These are phyloP conservation scores for Cercospora zeina DNA, from an alignment of 2,329 filamentous ascomycete species.

Conservation along the genomic window DNA sequence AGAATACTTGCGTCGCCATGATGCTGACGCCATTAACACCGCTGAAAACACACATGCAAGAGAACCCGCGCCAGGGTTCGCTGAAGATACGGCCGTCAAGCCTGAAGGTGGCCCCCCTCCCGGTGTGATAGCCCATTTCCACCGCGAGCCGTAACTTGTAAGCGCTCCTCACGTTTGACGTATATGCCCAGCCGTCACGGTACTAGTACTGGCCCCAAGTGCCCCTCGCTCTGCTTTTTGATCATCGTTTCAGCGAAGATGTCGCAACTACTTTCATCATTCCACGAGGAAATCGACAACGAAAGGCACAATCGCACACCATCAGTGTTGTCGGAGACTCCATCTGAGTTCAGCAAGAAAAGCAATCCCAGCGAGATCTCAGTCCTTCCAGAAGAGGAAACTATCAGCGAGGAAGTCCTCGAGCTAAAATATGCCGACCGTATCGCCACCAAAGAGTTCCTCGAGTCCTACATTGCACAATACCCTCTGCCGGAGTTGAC, in stretches of 20 bases:
- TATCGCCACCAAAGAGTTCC: constrained; percentile 31
- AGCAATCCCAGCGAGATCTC: not conserved
- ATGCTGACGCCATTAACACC: not conserved
- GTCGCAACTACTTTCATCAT: not conserved
- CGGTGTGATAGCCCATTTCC: not conserved
- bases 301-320: not conserved
- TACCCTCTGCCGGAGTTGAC: constrained; percentile 31
- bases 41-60: not conserved
- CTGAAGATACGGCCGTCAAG: not conserved
- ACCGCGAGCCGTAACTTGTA: not conserved
- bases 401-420: not conserved
- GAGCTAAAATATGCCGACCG: constrained; percentile 16
- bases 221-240: not conserved
- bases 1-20: not conserved
- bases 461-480: constrained; percentile 25
- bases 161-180: not conserved
- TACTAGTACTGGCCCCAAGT: not conserved
- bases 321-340: not conserved
- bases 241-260: not conserved
- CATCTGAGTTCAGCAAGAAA: not conserved
- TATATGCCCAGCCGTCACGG: not conserved
- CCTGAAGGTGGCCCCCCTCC: not conserved
- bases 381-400: not conserved
- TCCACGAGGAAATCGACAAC: not conserved
- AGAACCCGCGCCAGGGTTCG: constrained; percentile 2